Percentiles rank a stretch among this genome's conserved stretches.
Conservation (phyloP, 208 protist species). For the Leishmania martiniquensis region DNA sequence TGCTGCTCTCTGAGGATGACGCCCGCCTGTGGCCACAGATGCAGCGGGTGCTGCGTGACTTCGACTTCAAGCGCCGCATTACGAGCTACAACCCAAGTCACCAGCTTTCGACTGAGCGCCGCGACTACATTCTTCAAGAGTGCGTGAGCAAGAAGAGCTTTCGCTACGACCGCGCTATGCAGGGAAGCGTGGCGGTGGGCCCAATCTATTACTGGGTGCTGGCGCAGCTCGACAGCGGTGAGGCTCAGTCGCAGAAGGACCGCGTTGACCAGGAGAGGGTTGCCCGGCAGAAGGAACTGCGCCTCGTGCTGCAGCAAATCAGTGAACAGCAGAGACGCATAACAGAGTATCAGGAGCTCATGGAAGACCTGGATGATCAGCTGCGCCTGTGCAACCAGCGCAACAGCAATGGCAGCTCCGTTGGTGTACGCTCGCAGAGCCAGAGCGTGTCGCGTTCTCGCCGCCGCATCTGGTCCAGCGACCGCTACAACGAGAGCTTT, state of each 20-base stretch:
- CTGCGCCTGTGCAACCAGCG: constrained; percentile 58
- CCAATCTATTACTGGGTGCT: constrained; percentile 92
- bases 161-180: constrained; percentile 76
- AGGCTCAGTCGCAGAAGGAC: constrained; percentile 67
- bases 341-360: constrained; percentile 70
- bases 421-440: neutral
- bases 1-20: constrained; percentile 82
- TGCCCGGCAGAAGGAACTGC: constrained; percentile 61
- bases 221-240: constrained; percentile 79
- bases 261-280: constrained; percentile 56
- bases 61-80: constrained; percentile 75
- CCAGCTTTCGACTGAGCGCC: constrained; percentile 75
- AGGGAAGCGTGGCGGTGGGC: constrained; percentile 76
- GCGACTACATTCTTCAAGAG: constrained; percentile 87
- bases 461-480: constrained; percentile 20
- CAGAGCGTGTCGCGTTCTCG: constrained; percentile 19
- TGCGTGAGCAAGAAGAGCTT: constrained; percentile 87
- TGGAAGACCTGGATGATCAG: constrained; percentile 82
- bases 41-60: constrained; percentile 78
- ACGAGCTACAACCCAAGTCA: constrained; percentile 65
- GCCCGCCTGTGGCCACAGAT: constrained; percentile 81
- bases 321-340: constrained; percentile 73
- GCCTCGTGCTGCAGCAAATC: constrained; percentile 75
- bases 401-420: constrained; percentile 23
- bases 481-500: constrained; percentile 75